Evolutionary conservation across 169 alveolate species (phyloP).

Genomic region (Cryptosporidium parvum): DNA sequence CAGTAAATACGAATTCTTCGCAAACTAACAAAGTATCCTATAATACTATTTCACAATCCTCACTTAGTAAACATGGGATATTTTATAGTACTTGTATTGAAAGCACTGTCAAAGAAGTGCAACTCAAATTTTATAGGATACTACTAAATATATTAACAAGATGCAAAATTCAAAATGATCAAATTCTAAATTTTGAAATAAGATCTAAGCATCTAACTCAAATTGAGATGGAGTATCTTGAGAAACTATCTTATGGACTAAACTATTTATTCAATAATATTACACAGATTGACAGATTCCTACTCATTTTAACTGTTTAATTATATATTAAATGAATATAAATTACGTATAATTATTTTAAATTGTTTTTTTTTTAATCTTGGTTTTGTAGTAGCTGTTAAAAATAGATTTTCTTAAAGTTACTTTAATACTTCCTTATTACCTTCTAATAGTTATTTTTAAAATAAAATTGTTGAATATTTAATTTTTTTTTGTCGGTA

Average conservation of each 20-base stretch:
- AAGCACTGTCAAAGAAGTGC: slow-evolving; percentile 27
- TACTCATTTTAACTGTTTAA: slow-evolving; percentile 37
- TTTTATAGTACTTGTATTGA: slow-evolving; percentile 40
- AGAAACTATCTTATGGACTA: slow-evolving; percentile 22
- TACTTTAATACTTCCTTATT: too few species aligned
- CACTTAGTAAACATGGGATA: slow-evolving; percentile 63
- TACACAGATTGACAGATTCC: slow-evolving; percentile 34
- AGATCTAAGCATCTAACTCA: slow-evolving; percentile 67
- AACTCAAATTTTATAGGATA: slow-evolving; percentile 31
- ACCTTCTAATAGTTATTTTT: background rate
- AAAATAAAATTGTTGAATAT: background rate
- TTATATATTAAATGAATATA: background rate
- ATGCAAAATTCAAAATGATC: slow-evolving; percentile 34
- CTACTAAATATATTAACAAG: slow-evolving; percentile 42
- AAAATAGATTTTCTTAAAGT: too few species aligned
- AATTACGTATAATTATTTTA: background rate
- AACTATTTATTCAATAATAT: slow-evolving; percentile 25
- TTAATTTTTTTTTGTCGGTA: background rate
- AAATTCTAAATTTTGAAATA: slow-evolving; percentile 55
- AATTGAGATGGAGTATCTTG: slow-evolving; percentile 48
- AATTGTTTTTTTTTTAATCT: too few species aligned
- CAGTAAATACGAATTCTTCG: background rate
- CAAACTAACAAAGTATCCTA: slow-evolving; percentile 1
- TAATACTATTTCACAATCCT: slow-evolving; percentile 45
- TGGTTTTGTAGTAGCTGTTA: too few species aligned